phyloP scores from a whole-genome alignment of 1,284 basidiomycete genomes.

The Puccinia polysora region DNA sequence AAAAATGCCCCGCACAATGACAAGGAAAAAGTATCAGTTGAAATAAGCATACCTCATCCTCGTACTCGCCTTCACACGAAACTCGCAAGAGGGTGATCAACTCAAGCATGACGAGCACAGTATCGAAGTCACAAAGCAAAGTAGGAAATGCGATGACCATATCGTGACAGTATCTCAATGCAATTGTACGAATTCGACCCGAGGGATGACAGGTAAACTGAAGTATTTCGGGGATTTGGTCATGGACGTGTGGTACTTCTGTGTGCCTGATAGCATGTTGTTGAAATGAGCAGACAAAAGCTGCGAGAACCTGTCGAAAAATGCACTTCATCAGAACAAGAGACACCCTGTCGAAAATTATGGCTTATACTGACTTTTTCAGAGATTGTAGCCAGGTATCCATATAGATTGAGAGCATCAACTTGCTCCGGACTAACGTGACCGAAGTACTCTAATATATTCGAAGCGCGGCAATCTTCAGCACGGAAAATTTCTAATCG shows the following conservation, averaged over 20 bases:
- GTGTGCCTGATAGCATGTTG: constrained; percentile 39
- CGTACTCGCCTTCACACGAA: constrained; percentile 83
- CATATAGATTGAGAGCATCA: constrained; percentile 59
- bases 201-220: constrained; percentile 25
- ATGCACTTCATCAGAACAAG: background rate
- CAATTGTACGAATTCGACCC: constrained; percentile 27
- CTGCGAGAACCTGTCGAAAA: constrained; percentile 29
- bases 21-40: no score
- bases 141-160: constrained; percentile 90
- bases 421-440: constrained; percentile 77
- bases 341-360: constrained; percentile 6
- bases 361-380: constrained; percentile 63
- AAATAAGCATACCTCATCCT: constrained; percentile 69
- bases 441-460: constrained; percentile 78
- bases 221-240: constrained; percentile 36
- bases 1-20: background rate
- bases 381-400: constrained; percentile 77
- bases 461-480: constrained; percentile 71
- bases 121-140: constrained; percentile 79
- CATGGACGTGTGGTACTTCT: constrained; percentile 33
- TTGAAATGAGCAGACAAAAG: constrained; percentile 39
- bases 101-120: constrained; percentile 74
- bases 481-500: constrained; percentile 85
- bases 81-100: constrained; percentile 80
- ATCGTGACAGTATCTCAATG: constrained; percentile 62